phyloP scores from a whole-genome alignment of 352 stramenopile species.

The Phytophthora ramorum region DNA sequence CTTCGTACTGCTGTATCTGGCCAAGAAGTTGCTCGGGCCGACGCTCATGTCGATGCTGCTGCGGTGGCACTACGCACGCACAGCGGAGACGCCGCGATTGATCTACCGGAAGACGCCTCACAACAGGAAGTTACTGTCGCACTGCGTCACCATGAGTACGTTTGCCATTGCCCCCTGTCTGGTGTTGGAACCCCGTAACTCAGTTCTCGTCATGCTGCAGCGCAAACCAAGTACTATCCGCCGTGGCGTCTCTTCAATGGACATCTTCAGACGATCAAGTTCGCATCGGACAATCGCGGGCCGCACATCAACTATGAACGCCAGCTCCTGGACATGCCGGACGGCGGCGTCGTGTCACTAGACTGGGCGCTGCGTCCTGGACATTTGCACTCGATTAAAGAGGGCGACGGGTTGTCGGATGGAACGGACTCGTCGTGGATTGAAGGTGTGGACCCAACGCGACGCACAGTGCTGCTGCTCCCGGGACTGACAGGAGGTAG shows the following conservation, averaged over 20 bases:
- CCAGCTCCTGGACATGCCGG: constrained; percentile 63
- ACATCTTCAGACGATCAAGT: constrained; percentile 62
- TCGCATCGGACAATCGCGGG: constrained; percentile 32
- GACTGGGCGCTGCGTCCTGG: constrained; percentile 57
- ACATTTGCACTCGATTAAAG: constrained; percentile 15
- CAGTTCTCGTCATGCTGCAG: constrained; percentile 25
- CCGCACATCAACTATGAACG: constrained; percentile 58
- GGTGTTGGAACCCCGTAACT: background rate
- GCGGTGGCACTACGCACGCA: constrained; percentile 35
- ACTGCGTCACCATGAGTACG: constrained; percentile 55
- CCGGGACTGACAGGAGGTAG: constrained; percentile 68
- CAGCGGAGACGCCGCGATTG: constrained; percentile 45
- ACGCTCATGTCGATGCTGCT: constrained; percentile 26
- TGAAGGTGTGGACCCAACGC: constrained; percentile 30
- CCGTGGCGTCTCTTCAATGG: constrained; percentile 60
- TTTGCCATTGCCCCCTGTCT: constrained; percentile 4
- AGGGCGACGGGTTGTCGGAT: constrained; percentile 7
- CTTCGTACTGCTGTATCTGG: constrained; percentile 24
- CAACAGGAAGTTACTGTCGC: constrained; percentile 47
- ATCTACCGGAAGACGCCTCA: constrained; percentile 45
- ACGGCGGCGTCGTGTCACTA: constrained; percentile 70
- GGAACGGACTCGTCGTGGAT: constrained; percentile 24
- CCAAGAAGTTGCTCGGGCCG: constrained; percentile 30
- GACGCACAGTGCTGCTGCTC: constrained; percentile 57
- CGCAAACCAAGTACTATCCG: constrained; percentile 59